Evolutionary conservation across 1,284 basidiomycete genomes (phyloP).

Genomic region (Ustilago loliicola): DNA sequence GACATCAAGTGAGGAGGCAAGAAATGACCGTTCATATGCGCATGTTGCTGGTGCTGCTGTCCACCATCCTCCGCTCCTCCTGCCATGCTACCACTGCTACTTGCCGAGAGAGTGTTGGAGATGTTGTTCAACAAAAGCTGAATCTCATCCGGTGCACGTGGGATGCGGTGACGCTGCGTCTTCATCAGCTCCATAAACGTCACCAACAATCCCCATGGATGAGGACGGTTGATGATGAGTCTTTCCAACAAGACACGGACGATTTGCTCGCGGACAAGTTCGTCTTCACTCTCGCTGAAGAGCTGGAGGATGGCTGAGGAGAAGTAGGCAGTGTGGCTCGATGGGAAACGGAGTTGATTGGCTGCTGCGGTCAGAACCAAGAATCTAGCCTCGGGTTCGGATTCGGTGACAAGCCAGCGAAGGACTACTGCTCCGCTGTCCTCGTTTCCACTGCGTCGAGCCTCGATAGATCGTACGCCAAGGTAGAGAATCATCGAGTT

Average conservation of each 20-base stretch:
- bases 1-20: constrained; percentile 32
- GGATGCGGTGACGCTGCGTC: constrained; percentile 53
- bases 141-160: constrained; percentile 65
- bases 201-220: constrained; percentile 95
- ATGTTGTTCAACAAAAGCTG: constrained; percentile 67
- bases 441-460: constrained; percentile 76
- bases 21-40: constrained; percentile 37
- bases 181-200: constrained; percentile 90
- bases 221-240: constrained; percentile 91
- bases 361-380: constrained; percentile 90
- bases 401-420: constrained; percentile 78
- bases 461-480: constrained; percentile 82
- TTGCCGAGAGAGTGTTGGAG: constrained; percentile 37
- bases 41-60: constrained; percentile 27
- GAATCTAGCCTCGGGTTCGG: constrained; percentile 97
- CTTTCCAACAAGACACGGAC: constrained; percentile 92
- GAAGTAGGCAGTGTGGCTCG: constrained; percentile 77
- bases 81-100: constrained; percentile 8
- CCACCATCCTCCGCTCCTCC: constrained; percentile 15
- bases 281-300: constrained; percentile 76
- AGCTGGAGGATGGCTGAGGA: constrained; percentile 87
- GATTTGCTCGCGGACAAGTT: constrained; percentile 88
- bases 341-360: constrained; percentile 82
- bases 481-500: constrained; percentile 96
- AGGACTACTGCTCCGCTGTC: constrained; percentile 86